Conservation (phyloP, 805 yeast genomes). For the Candida stauntonica region DNA sequence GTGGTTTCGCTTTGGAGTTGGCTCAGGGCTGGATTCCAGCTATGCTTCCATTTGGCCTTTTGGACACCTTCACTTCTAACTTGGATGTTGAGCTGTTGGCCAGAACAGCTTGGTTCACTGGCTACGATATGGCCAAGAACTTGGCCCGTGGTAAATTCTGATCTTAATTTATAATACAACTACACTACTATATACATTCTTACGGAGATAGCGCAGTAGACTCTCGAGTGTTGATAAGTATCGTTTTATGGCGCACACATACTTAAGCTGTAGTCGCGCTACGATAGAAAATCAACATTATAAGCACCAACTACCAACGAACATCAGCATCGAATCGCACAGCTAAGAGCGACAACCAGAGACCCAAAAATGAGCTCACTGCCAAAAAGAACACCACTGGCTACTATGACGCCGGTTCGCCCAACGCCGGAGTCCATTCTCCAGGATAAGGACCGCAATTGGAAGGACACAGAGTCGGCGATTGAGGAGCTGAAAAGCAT, state of each 20-base stretch:
- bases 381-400: constrained; percentile 8
- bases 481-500: constrained; percentile 31
- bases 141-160: constrained; percentile 63
- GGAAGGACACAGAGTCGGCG: constrained; percentile 15
- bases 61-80: constrained; percentile 76
- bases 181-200: background rate
- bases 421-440: constrained; percentile 11
- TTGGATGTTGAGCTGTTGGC: constrained; percentile 67
- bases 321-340: background rate
- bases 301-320: background rate
- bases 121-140: constrained; percentile 68
- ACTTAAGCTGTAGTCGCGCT: background rate
- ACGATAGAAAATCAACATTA: too few species aligned
- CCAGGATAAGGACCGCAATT: constrained; percentile 10
- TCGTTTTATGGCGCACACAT: too few species aligned
- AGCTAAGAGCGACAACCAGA: too few species aligned
- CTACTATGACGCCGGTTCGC: constrained; percentile 6
- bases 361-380: constrained; percentile 1
- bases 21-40: constrained; percentile 99
- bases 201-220: background rate
- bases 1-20: constrained; percentile 83
- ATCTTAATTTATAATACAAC: too few species aligned
- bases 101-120: constrained; percentile 73
- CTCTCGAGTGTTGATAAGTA: too few species aligned
- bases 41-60: constrained; percentile 94